Percentiles rank a stretch among this genome's conserved stretches.
phyloP scores from a whole-genome alignment of 176 grass and related monocot genomes.

The Pharus latifolius region DNA sequence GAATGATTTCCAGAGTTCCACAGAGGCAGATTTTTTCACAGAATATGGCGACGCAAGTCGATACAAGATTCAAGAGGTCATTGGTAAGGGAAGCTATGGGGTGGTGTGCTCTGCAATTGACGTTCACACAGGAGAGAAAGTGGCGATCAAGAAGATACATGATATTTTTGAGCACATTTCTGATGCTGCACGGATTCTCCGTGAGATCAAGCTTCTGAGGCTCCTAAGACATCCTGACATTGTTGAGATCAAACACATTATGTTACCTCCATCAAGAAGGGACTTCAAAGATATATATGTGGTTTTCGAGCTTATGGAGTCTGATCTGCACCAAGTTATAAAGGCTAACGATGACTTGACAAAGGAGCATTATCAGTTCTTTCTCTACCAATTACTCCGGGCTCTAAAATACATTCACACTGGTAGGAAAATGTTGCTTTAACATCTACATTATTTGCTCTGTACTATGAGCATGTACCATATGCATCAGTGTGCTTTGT shows the following conservation, averaged over 20 bases:
- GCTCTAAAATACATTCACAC: conserved; percentile 99
- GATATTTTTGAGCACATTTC: conserved; percentile 99
- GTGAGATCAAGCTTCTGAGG: conserved; percentile 93
- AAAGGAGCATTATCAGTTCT: conserved; percentile 98
- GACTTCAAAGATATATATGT: conserved; percentile 99
- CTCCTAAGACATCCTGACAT: conserved; percentile 97
- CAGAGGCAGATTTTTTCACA: conserved; percentile 79
- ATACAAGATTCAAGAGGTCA: conserved; percentile 96
- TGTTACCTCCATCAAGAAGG: conserved; percentile 89
- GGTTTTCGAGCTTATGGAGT: conserved; percentile 99
- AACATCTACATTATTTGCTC: neutral
- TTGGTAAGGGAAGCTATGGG: conserved; percentile 98
- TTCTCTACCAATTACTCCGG: conserved; percentile 94
- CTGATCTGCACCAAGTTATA: conserved; percentile 99
- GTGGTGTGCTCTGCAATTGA: conserved; percentile 95
- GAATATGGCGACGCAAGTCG: conserved; percentile 92
- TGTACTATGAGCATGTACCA: neutral
- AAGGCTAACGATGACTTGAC: conserved; percentile 98
- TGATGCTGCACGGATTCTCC: conserved; percentile 91
- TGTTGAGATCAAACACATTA: conserved; percentile 99
- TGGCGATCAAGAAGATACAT: conserved; percentile 98
- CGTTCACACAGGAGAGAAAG: conserved; percentile 83
- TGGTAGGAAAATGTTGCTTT: conserved; percentile 24
- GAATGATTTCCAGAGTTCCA: conserved; percentile 49
- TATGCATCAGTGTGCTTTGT: neutral